Percentiles rank a stretch among this genome's conserved stretches.
Evolutionary conservation across 805 yeast species (phyloP).

Genomic region (Kodamaea fukazawae): DNA sequence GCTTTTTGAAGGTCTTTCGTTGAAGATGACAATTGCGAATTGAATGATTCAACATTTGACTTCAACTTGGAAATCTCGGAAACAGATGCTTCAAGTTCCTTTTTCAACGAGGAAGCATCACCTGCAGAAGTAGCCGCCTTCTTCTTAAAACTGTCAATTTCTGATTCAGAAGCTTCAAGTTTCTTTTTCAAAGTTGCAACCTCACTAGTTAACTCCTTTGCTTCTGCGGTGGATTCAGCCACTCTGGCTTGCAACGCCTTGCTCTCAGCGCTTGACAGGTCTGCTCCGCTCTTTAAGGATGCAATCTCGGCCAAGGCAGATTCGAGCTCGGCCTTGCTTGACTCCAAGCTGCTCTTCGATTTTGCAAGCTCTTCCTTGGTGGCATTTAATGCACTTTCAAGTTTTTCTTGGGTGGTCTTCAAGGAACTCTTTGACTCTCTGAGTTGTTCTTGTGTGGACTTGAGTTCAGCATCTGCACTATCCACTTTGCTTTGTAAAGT

Average conservation of each 20-base stretch:
- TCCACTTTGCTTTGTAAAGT: no score
- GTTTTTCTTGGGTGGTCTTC: no score
- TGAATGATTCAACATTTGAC: neutral
- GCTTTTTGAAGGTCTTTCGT: no score
- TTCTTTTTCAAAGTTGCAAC: constrained; percentile 1
- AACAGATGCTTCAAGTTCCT: neutral
- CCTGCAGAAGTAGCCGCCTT: neutral
- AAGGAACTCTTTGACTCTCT: no score
- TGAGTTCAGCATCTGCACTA: no score
- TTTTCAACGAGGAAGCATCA: no score
- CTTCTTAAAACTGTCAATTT: constrained; percentile 5
- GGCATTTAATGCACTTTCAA: no score
- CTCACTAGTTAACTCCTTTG: neutral
- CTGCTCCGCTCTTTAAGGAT: constrained; percentile 1
- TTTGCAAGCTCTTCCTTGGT: no score
- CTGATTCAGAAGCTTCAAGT: constrained; percentile 8
- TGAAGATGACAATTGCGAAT: no score
- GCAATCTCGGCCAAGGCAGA: neutral
- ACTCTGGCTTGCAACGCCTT: constrained; percentile 1
- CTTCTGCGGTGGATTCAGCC: neutral
- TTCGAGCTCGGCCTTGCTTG: neutral
- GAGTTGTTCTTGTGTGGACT: no score
- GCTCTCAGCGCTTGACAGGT: constrained; percentile 1
- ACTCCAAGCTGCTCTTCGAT: neutral
- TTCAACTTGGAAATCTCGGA: constrained; percentile 8